Percentiles rank a stretch among this genome's conserved stretches.
phyloP scores from a whole-genome alignment of 2,329 filamentous ascomycete species.

The Colletotrichum sp. region DNA sequence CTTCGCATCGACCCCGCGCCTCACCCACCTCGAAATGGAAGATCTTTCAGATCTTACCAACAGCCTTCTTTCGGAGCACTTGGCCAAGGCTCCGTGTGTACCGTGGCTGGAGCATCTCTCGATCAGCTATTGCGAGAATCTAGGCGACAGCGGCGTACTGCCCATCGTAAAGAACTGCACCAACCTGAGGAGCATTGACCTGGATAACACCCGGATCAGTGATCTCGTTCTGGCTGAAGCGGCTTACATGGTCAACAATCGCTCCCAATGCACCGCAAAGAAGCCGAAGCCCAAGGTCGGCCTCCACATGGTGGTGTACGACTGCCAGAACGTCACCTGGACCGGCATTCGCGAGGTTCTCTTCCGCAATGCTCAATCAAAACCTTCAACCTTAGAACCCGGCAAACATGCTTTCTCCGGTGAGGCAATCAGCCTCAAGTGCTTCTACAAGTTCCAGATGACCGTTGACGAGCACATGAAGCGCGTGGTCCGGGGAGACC shows the following conservation, averaged over 20 bases:
- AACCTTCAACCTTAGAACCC: slow-evolving; percentile 48
- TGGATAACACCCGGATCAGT: slow-evolving; percentile 93
- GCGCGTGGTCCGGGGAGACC: slow-evolving; percentile 79
- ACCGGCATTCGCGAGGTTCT: slow-evolving; percentile 87
- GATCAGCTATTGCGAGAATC: slow-evolving; percentile 85
- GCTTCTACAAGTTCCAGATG: slow-evolving; percentile 94
- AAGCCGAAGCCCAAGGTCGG: slow-evolving; percentile 59
- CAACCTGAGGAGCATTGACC: slow-evolving; percentile 72
- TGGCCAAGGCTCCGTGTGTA: slow-evolving; percentile 80
- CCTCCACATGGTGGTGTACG: slow-evolving; percentile 82
- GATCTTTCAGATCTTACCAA: slow-evolving; percentile 83
- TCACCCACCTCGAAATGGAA: slow-evolving; percentile 90
- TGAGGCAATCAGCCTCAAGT: slow-evolving; percentile 86
- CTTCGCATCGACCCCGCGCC: slow-evolving; percentile 73
- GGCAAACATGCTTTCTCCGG: slow-evolving; percentile 65
- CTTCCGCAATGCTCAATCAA: slow-evolving; percentile 80
- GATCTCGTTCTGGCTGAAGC: slow-evolving; percentile 87
- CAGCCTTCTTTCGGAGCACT: slow-evolving; percentile 68
- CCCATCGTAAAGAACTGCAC: slow-evolving; percentile 79
- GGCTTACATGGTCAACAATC: slow-evolving; percentile 75
- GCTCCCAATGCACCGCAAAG: slow-evolving; percentile 52
- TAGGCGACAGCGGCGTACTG: slow-evolving; percentile 85
- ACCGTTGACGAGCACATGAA: slow-evolving; percentile 94
- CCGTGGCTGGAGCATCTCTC: slow-evolving; percentile 77
- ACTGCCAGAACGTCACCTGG: slow-evolving; percentile 93